phyloP scores from a whole-genome alignment of 371 early-diverging fungal species.

The Mucor plumbeus region DNA sequence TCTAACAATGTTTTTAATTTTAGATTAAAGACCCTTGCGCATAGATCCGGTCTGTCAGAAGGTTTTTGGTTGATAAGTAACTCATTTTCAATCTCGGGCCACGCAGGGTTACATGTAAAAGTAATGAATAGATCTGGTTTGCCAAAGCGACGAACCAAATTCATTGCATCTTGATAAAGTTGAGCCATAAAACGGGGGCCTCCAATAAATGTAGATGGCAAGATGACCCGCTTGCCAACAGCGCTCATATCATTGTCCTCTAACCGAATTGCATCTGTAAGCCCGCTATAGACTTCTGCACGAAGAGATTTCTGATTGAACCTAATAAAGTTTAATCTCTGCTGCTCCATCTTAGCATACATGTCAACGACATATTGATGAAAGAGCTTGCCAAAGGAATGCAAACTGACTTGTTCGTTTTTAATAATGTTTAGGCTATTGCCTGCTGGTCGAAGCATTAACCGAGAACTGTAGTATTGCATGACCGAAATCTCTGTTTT shows the following conservation, averaged over 20 bases:
- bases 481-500: background rate
- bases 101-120: slow-evolving; percentile 38
- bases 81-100: slow-evolving; percentile 34
- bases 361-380: too few species aligned
- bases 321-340: too few species aligned
- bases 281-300: background rate
- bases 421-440: background rate
- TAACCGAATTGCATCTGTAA: background rate
- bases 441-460: background rate
- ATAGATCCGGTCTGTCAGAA: slow-evolving; percentile 28
- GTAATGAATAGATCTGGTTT: slow-evolving; percentile 46
- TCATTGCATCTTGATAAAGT: slow-evolving; percentile 35
- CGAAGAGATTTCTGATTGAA: background rate
- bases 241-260: background rate
- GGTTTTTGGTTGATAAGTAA: slow-evolving; percentile 17
- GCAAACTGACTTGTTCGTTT: too few species aligned
- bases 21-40: slow-evolving; percentile 24
- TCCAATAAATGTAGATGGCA: slow-evolving; percentile 31
- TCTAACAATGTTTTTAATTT: slow-evolving; percentile 30
- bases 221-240: slow-evolving; percentile 4
- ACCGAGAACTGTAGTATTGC: background rate
- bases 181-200: too few species aligned
- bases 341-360: too few species aligned
- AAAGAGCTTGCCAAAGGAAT: too few species aligned
- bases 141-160: slow-evolving; percentile 23